Percentiles rank a stretch among this genome's conserved stretches.
phyloP scores from a whole-genome alignment of 2,329 filamentous ascomycete genomes.

The Hirsutella minnesotensis region DNA sequence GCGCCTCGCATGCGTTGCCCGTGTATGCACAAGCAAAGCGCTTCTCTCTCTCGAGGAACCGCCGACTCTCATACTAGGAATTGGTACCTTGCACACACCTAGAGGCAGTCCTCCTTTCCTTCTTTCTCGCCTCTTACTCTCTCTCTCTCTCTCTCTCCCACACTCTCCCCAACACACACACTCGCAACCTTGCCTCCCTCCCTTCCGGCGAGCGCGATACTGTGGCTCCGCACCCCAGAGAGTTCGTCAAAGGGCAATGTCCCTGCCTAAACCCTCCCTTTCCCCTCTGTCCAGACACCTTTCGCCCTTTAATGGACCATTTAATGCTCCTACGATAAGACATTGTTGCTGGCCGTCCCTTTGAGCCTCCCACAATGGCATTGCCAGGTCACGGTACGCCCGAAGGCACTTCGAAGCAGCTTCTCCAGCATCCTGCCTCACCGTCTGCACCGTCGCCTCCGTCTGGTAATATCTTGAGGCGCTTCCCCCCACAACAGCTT shows the following conservation, averaged over 20 bases:
- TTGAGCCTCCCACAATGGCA: constrained; percentile 12
- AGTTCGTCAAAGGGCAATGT: background rate
- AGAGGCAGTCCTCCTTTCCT: background rate
- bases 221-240: too few species aligned
- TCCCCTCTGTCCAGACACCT: background rate
- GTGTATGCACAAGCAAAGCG: too few species aligned
- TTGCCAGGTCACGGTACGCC: constrained; percentile 6
- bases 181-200: background rate
- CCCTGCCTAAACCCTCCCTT: background rate
- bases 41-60: too few species aligned
- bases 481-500: constrained; percentile 3
- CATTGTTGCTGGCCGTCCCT: constrained; percentile 7
- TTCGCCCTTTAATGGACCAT: constrained; percentile 7
- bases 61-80: too few species aligned
- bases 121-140: background rate
- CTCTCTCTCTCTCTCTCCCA: background rate
- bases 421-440: constrained; percentile 21
- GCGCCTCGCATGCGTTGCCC: too few species aligned
- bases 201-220: background rate
- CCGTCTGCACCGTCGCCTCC: constrained; percentile 21
- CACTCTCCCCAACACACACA: background rate
- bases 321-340: constrained; percentile 9
- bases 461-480: constrained; percentile 12
- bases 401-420: background rate
- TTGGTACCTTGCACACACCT: too few species aligned